A percentile compares a stretch with the other conserved stretches of the same genome.
These are phyloP conservation scores for Magnusiomyces paraingens DNA, from an alignment of 1,139 yeast species.

Conservation along the genomic window DNA sequence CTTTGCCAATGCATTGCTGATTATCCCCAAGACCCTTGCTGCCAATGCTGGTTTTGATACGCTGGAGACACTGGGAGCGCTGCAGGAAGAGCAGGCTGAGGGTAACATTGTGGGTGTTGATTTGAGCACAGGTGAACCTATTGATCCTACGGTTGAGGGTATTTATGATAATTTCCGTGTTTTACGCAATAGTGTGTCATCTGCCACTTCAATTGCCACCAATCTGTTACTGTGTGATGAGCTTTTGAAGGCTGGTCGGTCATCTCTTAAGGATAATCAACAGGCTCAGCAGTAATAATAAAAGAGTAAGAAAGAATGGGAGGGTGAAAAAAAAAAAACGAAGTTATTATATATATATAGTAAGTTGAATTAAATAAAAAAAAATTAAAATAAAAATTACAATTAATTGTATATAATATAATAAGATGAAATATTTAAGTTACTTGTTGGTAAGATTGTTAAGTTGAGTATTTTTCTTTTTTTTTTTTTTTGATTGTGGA, in stretches of 20 bases:
- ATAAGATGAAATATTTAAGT: too few relatives aligned
- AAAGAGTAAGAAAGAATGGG: background rate
- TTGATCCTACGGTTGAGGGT: constrained; percentile 92
- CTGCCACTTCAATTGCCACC: constrained; percentile 92
- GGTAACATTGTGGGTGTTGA: constrained; percentile 88
- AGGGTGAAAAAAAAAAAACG: too few relatives aligned
- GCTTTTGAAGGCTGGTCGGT: constrained; percentile 90
- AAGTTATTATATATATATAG: too few relatives aligned
- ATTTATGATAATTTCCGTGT: constrained; percentile 96
- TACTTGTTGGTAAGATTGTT: too few relatives aligned
- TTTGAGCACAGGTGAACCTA: constrained; percentile 85
- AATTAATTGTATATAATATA: too few relatives aligned
- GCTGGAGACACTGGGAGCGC: constrained; percentile 78
- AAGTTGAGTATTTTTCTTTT: too few relatives aligned
- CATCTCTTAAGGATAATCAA: constrained; percentile 63
- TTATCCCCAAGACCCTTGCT: constrained; percentile 88
- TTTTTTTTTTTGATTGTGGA: background rate
- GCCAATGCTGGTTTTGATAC: constrained; percentile 93
- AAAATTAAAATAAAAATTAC: background rate
- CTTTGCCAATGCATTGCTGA: constrained; percentile 83
- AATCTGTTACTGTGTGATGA: constrained; percentile 93
- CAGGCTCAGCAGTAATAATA: constrained; percentile 11
- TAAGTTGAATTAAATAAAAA: background rate
- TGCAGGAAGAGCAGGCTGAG: constrained; percentile 84
- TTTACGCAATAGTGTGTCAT: constrained; percentile 81